phyloP scores from a whole-genome alignment of 1,284 basidiomycete genomes.

The Coniferiporia weirii region DNA sequence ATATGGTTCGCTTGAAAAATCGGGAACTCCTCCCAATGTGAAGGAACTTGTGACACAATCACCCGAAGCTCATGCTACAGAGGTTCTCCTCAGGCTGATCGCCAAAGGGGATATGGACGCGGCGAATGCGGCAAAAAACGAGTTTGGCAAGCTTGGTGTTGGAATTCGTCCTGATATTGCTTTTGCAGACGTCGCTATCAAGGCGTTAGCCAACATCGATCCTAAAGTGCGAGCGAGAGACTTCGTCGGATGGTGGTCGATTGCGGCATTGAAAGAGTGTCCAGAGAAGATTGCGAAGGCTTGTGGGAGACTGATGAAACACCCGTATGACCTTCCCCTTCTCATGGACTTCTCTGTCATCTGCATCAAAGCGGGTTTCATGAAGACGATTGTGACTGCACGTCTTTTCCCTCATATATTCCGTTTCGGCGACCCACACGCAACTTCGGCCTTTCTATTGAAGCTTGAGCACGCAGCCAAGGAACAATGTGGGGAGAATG shows the following conservation, averaged over 20 bases:
- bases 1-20: slow-evolving; percentile 2
- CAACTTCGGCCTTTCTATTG: slow-evolving; percentile 6
- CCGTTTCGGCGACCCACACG: slow-evolving; percentile 8
- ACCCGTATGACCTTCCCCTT: slow-evolving; percentile 13
- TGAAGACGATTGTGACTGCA: background rate
- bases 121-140: slow-evolving; percentile 10
- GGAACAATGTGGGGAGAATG: background rate
- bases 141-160: slow-evolving; percentile 6
- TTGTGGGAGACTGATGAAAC: background rate
- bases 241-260: slow-evolving; percentile 13
- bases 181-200: slow-evolving; percentile 1
- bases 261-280: background rate
- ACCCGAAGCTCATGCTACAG: background rate
- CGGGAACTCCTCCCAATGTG: background rate
- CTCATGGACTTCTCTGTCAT: slow-evolving; percentile 13
- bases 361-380: background rate
- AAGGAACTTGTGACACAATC: background rate
- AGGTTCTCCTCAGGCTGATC: slow-evolving; percentile 11
- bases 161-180: background rate
- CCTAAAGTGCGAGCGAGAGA: background rate
- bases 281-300: background rate
- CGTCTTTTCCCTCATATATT: slow-evolving; percentile 10
- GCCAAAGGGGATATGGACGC: slow-evolving; percentile 8
- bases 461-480: slow-evolving; percentile 5
- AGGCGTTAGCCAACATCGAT: background rate